Conservation (phyloP, 345 rosid genomes). For the Populus euphratica region DNA sequence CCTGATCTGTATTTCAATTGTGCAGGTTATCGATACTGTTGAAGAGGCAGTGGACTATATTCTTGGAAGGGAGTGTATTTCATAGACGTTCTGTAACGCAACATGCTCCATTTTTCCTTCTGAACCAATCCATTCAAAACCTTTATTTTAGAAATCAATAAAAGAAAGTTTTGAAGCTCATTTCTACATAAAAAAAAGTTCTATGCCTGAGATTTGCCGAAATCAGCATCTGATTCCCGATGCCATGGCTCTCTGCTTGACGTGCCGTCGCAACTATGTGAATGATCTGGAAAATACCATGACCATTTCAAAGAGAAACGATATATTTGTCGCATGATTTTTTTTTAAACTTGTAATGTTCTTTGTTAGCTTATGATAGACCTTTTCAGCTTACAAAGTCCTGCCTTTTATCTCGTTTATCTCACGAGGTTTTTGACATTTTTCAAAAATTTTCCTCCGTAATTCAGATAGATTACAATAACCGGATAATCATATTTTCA, state of each 20-base stretch:
- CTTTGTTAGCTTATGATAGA: background rate
- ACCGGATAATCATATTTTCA: no score
- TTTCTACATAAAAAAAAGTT: no score
- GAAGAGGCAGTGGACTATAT: slow-evolving; percentile 50
- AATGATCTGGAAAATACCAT: no score
- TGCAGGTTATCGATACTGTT: slow-evolving; percentile 47
- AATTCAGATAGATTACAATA: no score
- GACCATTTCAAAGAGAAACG: background rate
- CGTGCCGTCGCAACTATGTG: no score
- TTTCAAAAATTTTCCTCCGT: no score
- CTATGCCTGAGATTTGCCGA: background rate
- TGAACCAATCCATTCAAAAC: background rate
- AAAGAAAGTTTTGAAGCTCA: background rate
- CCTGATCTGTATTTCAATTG: background rate
- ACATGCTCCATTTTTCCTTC: background rate
- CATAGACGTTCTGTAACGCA: slow-evolving; percentile 1
- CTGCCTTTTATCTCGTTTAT: no score
- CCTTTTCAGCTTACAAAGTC: background rate
- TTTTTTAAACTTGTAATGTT: no score
- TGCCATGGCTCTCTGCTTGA: background rate
- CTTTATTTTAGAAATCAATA: background rate
- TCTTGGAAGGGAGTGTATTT: slow-evolving; percentile 27
- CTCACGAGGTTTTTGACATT: no score
- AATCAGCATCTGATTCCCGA: background rate
- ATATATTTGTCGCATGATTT: background rate